These are phyloP conservation scores for Elsinoe necatrix DNA, from an alignment of 2,329 filamentous ascomycete genomes.

Conservation along the genomic window DNA sequence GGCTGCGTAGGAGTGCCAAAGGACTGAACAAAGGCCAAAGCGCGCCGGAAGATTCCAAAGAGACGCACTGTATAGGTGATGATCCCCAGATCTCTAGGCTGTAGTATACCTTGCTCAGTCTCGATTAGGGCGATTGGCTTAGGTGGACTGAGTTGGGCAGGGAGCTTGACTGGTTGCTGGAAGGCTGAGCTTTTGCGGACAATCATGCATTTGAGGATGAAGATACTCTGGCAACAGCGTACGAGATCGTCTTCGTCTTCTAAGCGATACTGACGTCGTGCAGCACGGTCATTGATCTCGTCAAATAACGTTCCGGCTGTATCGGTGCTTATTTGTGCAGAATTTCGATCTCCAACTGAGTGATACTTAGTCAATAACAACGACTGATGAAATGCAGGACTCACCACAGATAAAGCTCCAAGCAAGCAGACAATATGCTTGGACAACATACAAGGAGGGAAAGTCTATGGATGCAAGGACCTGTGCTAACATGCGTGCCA, in stretches of 20 bases:
- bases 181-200: not conserved
- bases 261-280: not conserved
- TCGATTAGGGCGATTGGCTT: not conserved
- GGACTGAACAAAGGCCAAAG: not conserved
- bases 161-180: not conserved
- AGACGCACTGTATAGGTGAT: constrained; percentile 1
- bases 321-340: not conserved
- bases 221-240: constrained; percentile 10
- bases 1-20: not conserved
- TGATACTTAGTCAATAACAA: not conserved
- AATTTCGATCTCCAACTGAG: constrained; percentile 1
- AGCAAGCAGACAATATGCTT: not conserved
- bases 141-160: not conserved
- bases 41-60: constrained; percentile 8
- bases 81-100: constrained; percentile 6
- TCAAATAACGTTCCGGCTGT: not conserved
- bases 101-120: not conserved
- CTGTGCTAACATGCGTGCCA: not conserved
- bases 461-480: not conserved
- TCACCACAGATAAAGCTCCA: constrained; percentile 4
- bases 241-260: not conserved
- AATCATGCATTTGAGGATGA: constrained; percentile 12
- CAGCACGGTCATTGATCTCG: not conserved
- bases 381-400: not conserved
- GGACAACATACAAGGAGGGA: not conserved